A percentile compares a stretch with the other conserved stretches of the same genome.
Conservation (phyloP, 805 yeast genomes). For the Yueomyces sp. region DNA sequence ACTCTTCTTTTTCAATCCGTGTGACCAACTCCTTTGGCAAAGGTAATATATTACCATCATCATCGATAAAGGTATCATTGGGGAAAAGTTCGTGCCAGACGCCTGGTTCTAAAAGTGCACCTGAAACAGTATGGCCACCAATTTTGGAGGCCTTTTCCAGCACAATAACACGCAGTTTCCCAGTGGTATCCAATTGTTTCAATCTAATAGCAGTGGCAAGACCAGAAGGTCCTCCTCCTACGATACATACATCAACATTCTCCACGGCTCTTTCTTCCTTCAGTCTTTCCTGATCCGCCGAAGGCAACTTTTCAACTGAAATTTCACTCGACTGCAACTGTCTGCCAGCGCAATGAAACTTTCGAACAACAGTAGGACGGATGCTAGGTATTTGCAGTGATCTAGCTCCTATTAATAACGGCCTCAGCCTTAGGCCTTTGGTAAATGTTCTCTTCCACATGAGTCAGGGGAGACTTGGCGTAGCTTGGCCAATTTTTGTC, state of each 20-base stretch:
- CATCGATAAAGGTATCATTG: slow-evolving; percentile 30
- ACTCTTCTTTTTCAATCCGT: slow-evolving; percentile 56
- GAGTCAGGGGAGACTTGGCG: too few relatives aligned
- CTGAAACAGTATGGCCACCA: slow-evolving; percentile 86
- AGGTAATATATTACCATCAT: slow-evolving; percentile 37
- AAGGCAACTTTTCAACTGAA: slow-evolving; percentile 17
- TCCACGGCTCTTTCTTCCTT: slow-evolving; percentile 67
- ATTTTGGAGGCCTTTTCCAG: slow-evolving; percentile 87
- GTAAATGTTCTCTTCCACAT: too few relatives aligned
- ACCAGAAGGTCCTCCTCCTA: slow-evolving; percentile 98
- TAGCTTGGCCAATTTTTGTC: too few relatives aligned
- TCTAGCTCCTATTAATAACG: too few relatives aligned
- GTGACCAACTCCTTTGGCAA: slow-evolving; percentile 71
- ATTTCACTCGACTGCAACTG: slow-evolving; percentile 6
- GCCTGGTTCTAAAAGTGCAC: slow-evolving; percentile 87
- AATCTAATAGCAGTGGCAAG: slow-evolving; percentile 82
- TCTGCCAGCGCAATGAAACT: too few relatives aligned
- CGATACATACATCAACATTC: slow-evolving; percentile 85
- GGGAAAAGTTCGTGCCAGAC: slow-evolving; percentile 79
- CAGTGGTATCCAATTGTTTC: slow-evolving; percentile 71
- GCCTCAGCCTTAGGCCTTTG: too few relatives aligned
- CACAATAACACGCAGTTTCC: slow-evolving; percentile 72
- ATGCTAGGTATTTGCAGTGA: too few relatives aligned
- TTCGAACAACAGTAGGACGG: too few relatives aligned
- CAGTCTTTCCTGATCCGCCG: slow-evolving; percentile 35